Conservation (phyloP, 148 eudicot genomes). For the Nyssa sinensis region DNA sequence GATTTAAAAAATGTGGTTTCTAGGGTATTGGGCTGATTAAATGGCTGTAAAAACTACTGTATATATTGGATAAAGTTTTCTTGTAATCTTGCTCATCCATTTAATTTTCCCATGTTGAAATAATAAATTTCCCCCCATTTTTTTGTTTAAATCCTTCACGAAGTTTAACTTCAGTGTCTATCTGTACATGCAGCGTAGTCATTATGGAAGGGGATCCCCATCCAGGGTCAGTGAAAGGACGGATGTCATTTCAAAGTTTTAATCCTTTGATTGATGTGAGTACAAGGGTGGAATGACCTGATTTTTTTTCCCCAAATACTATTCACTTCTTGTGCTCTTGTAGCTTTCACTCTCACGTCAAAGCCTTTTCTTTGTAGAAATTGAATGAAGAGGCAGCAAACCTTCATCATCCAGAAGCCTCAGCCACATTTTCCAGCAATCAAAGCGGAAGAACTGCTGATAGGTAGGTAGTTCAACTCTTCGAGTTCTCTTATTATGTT, state of each 20-base stretch:
- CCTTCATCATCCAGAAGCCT: conserved; percentile 37
- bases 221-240: conserved; percentile 69
- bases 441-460: conserved; percentile 33
- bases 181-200: conserved; percentile 59
- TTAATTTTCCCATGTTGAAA: background rate
- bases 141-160: background rate
- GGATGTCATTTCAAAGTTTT: conserved; percentile 88
- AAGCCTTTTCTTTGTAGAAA: conserved; percentile 60
- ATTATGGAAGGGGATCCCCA: conserved; percentile 94
- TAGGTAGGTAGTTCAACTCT: conserved; percentile 33
- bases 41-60: background rate
- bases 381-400: conserved; percentile 46
- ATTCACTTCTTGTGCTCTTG: conserved; percentile 12
- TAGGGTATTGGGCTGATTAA: background rate
- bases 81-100: background rate
- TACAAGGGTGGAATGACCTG: conserved; percentile 22
- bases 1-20: background rate
- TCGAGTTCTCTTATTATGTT: background rate
- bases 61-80: background rate
- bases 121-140: background rate
- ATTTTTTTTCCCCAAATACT: conserved; percentile 6
- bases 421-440: conserved; percentile 41
- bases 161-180: conserved; percentile 2
- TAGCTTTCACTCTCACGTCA: conserved; percentile 23
- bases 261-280: conserved; percentile 94